Evolutionary conservation across 1,284 basidiomycete genomes (phyloP), one percentile per base, ranked within the genome.

Genomic region (Polyporus tsugae): DNA sequence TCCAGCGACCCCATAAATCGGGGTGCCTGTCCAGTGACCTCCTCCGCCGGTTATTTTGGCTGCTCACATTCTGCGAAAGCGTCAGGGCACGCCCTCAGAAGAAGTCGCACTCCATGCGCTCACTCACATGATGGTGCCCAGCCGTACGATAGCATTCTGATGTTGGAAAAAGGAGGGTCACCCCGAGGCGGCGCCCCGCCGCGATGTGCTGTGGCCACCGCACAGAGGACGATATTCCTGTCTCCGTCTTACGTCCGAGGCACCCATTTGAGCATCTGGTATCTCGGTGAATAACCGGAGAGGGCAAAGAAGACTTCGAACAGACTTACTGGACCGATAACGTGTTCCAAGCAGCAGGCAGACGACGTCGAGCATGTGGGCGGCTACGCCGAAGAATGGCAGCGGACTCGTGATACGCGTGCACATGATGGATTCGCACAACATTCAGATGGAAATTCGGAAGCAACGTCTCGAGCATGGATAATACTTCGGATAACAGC

Each of bases 21-120:
- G 33, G 53, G 46, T 39, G 61, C 36, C 44, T 39, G 49, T 55
- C 64, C 57, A 67, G 55, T 67, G 71, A 58, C 68, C 68, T 68
- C 71, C 68, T 68, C 38, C 13, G 6, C 22, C 17, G 44, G 68
- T 70, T 68, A 70, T 70, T 70, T 70, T 70, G 59, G 67, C 57
- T 39, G 44, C 36, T 42, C 49, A 38, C 62, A 53, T 29, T 15
- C 61, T 60, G 53, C 53, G 62, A 58, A 58, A 36, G 46, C 62
- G 66, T 65, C 68, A 69, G 66, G 59, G 53, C 36, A 58, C 33
- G 44, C n/a, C 44, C n/a, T n/a, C n/a, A 22, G n/a, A 46, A 46
- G 44, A 46, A 33, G 55, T 29, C 46, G 57, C 39, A 35, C 42
- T 15, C 57, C 62, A 65, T 62, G 49, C 62, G 42, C 65, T 52